These are phyloP conservation scores for Parathielavia appendiculata DNA, from an alignment of 495 filamentous ascomycete species.

Conservation along the genomic window DNA sequence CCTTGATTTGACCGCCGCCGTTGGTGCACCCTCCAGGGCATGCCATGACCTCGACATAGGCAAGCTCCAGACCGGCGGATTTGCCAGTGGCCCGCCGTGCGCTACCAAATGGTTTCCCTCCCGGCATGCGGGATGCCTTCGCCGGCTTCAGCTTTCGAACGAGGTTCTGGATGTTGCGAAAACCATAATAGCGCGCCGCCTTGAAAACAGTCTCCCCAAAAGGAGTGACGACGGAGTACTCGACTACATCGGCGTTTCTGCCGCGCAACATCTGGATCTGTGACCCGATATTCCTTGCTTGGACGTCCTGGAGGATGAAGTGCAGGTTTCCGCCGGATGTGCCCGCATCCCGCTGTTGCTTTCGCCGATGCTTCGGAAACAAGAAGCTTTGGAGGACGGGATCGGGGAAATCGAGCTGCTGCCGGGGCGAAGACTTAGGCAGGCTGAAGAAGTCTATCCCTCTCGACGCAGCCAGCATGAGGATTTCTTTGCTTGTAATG, in stretches of 20 bases:
- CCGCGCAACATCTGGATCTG: constrained; percentile 64
- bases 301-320: constrained; percentile 69
- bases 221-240: constrained; percentile 60
- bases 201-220: constrained; percentile 61
- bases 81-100: constrained; percentile 45
- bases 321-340: constrained; percentile 87
- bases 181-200: constrained; percentile 89
- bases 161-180: constrained; percentile 95
- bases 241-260: constrained; percentile 83
- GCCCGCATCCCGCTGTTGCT: constrained; percentile 46
- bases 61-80: constrained; percentile 55
- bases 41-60: constrained; percentile 97
- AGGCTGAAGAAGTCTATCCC: constrained; percentile 66
- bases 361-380: constrained; percentile 44
- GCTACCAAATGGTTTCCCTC: constrained; percentile 50
- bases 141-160: constrained; percentile 83
- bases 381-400: constrained; percentile 62
- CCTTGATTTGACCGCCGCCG: constrained; percentile 90
- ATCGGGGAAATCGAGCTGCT: constrained; percentile 59
- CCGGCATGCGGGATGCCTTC: constrained; percentile 67
- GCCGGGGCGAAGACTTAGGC: constrained; percentile 49
- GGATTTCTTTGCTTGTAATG: constrained; percentile 87
- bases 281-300: constrained; percentile 62
- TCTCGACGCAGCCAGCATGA: constrained; percentile 77
- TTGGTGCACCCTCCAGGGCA: constrained; percentile 98